Percentiles rank a stretch among this genome's conserved stretches.
Conservation (phyloP, 805 yeast species). For the Saccharomyces kudriavzevii region DNA sequence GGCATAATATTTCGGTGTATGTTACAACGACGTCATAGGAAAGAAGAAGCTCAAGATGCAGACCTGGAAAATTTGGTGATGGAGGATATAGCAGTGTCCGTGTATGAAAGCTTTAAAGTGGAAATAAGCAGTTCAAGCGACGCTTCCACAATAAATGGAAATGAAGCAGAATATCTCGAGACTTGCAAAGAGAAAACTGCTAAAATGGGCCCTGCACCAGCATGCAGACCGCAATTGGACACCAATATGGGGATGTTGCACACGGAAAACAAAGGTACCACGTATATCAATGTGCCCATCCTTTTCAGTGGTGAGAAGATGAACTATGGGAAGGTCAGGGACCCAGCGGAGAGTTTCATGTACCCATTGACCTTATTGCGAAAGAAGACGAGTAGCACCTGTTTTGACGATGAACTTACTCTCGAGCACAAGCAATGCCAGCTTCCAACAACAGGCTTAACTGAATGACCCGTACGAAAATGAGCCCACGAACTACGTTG, state of each 20-base stretch:
- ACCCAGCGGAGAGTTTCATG: not conserved
- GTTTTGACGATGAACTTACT: not conserved
- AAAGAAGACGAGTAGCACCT: not conserved
- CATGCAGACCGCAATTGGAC: slow-evolving; percentile 2
- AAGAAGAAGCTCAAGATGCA: slow-evolving; percentile 33
- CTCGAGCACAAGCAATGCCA: not conserved
- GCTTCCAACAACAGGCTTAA: not conserved
- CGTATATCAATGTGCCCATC: slow-evolving; percentile 2
- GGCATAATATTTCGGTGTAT: slow-evolving; percentile 33
- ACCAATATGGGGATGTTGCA: slow-evolving; percentile 6
- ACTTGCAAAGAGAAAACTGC: slow-evolving; percentile 5
- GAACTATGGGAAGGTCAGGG: not conserved
- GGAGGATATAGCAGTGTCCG: slow-evolving; percentile 25
- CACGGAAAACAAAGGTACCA: not conserved
- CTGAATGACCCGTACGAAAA: slow-evolving; percentile 33
- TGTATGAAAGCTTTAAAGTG: not conserved
- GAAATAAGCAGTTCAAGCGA: slow-evolving; percentile 2
- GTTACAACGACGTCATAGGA: slow-evolving; percentile 31
- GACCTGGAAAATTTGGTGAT: slow-evolving; percentile 26
- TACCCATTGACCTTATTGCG: not conserved
- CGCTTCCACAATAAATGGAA: slow-evolving; percentile 1
- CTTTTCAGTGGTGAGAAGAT: slow-evolving; percentile 2
- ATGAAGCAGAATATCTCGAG: not conserved
- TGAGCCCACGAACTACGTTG: slow-evolving; percentile 35
- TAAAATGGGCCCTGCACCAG: slow-evolving; percentile 1